These are phyloP conservation scores for Globisporangium nagaii DNA, from an alignment of 352 stramenopile genomes.

Conservation along the genomic window DNA sequence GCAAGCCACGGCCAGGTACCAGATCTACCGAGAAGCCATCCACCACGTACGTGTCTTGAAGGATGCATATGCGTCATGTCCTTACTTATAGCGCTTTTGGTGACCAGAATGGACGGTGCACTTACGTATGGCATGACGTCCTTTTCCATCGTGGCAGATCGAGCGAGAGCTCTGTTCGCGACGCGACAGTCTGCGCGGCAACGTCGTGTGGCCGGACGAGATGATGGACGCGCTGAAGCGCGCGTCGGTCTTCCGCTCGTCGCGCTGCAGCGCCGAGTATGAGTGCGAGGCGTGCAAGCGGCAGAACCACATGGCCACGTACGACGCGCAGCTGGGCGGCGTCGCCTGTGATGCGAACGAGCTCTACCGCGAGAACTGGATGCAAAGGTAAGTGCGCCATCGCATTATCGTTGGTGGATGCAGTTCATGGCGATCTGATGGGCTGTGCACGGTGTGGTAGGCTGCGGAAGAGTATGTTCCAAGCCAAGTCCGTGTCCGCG, in stretches of 20 bases:
- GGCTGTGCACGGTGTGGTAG: slow-evolving; percentile 13
- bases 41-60: slow-evolving; percentile 54
- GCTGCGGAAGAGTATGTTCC: slow-evolving; percentile 28
- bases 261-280: slow-evolving; percentile 19
- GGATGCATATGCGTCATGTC: too few relatives aligned
- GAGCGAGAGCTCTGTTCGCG: slow-evolving; percentile 68
- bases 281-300: slow-evolving; percentile 79
- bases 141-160: too few relatives aligned
- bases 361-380: slow-evolving; percentile 67
- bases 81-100: too few relatives aligned
- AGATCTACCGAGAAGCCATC: slow-evolving; percentile 47
- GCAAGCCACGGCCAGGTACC: slow-evolving; percentile 26
- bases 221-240: slow-evolving; percentile 51
- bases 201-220: slow-evolving; percentile 60
- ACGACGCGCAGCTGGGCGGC: slow-evolving; percentile 50
- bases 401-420: neutral
- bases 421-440: neutral
- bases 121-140: too few relatives aligned
- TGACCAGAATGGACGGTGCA: too few relatives aligned
- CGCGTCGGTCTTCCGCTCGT: slow-evolving; percentile 35
- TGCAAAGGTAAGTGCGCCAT: slow-evolving; percentile 25
- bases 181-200: slow-evolving; percentile 58
- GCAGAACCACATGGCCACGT: slow-evolving; percentile 53
- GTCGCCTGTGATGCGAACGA: slow-evolving; percentile 54
- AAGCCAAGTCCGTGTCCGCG: slow-evolving; percentile 19